These are phyloP conservation scores for Claviceps citrina DNA, from an alignment of 2,329 filamentous ascomycete genomes.

Conservation along the genomic window DNA sequence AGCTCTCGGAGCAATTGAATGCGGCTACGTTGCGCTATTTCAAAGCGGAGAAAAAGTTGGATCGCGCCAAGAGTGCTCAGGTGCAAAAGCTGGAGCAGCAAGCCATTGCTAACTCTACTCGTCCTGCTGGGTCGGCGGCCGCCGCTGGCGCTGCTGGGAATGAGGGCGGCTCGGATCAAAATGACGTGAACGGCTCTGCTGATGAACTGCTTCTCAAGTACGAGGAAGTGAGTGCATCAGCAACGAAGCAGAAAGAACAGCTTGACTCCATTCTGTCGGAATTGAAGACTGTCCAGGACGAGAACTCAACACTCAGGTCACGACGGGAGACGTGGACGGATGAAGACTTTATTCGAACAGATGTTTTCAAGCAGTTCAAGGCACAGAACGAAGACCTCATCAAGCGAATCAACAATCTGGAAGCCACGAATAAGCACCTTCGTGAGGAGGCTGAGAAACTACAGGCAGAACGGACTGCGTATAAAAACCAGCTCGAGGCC, in stretches of 20 bases:
- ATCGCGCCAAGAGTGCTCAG: constrained; percentile 73
- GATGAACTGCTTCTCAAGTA: constrained; percentile 61
- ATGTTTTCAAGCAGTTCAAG: constrained; percentile 85
- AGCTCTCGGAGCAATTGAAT: constrained; percentile 74
- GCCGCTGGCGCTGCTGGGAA: constrained; percentile 11
- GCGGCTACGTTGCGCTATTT: constrained; percentile 81
- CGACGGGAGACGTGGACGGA: constrained; percentile 63
- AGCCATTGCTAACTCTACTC: constrained; percentile 55
- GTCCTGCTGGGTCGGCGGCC: constrained; percentile 17
- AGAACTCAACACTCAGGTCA: constrained; percentile 58
- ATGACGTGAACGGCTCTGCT: constrained; percentile 38
- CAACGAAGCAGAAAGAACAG: constrained; percentile 77
- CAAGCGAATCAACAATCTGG: constrained; percentile 78
- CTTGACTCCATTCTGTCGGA: constrained; percentile 65
- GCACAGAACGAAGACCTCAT: constrained; percentile 84
- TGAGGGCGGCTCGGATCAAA: constrained; percentile 33
- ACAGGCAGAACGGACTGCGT: constrained; percentile 70
- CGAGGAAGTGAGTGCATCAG: constrained; percentile 60
- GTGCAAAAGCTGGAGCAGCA: constrained; percentile 87
- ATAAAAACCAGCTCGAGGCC: constrained; percentile 64
- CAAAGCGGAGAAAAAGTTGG: constrained; percentile 87
- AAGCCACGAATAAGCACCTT: constrained; percentile 73
- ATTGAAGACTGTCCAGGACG: constrained; percentile 57
- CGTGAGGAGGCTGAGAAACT: constrained; percentile 74
- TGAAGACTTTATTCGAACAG: constrained; percentile 84